Evolutionary conservation across 2,329 filamentous ascomycete genomes (phyloP).

Genomic region (Ophiosphaerella korrae): DNA sequence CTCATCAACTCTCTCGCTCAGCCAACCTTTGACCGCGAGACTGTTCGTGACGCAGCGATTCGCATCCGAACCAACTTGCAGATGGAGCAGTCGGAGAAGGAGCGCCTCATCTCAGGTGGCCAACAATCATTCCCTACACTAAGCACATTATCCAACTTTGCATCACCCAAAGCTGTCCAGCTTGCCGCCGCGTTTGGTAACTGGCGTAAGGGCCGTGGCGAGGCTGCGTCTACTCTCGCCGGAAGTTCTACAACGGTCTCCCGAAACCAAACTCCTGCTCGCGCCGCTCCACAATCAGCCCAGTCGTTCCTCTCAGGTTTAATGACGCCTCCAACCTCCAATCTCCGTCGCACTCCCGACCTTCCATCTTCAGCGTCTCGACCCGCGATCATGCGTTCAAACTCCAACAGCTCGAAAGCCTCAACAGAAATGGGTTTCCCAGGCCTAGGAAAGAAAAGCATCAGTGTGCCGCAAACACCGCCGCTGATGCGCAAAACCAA

Average conservation of each 20-base stretch:
- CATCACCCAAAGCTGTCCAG: constrained; percentile 82
- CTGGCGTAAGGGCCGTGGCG: constrained; percentile 74
- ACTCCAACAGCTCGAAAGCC: constrained; percentile 35
- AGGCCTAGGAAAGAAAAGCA: constrained; percentile 32
- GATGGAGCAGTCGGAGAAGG: constrained; percentile 97
- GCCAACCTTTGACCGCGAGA: constrained; percentile 75
- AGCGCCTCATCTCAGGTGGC: constrained; percentile 74
- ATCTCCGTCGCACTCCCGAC: constrained; percentile 66
- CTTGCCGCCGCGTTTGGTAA: constrained; percentile 97
- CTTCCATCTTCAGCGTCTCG: constrained; percentile 41
- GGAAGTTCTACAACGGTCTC: constrained; percentile 36
- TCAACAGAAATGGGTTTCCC: constrained; percentile 40
- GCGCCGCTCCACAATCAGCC: constrained; percentile 53
- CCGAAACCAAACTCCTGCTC: constrained; percentile 42
- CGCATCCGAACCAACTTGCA: constrained; percentile 91
- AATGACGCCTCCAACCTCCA: constrained; percentile 85
- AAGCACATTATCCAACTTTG: constrained; percentile 75
- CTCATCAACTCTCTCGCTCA: constrained; percentile 80
- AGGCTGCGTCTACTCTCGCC: constrained; percentile 54
- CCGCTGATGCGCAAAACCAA: constrained; percentile 60
- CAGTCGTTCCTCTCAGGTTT: constrained; percentile 76
- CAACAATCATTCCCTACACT: constrained; percentile 71
- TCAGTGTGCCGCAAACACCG: constrained; percentile 52
- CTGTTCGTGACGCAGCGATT: constrained; percentile 88
- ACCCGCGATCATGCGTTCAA: constrained; percentile 31